Conservation (phyloP, 2,329 filamentous ascomycete species). For the Calonectria montana region DNA sequence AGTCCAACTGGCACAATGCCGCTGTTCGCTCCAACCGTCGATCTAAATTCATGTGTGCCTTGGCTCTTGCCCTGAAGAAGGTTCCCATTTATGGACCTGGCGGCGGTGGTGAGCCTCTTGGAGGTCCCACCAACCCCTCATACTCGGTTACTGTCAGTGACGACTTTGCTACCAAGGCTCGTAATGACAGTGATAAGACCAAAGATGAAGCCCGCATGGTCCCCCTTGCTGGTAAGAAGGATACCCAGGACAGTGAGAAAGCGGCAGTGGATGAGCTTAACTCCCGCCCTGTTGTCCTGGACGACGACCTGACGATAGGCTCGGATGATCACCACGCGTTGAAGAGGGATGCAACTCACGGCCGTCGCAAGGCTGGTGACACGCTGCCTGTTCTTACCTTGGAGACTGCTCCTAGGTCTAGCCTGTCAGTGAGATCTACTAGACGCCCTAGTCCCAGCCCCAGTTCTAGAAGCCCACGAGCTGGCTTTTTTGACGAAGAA, state of each 20-base stretch:
- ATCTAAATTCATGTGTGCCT: slow-evolving; percentile 96
- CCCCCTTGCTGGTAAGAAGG: slow-evolving; percentile 54
- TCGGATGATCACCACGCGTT: slow-evolving; percentile 45
- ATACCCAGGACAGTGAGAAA: slow-evolving; percentile 52
- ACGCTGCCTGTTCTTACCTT: slow-evolving; percentile 51
- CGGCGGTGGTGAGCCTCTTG: slow-evolving; percentile 72
- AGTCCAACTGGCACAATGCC: slow-evolving; percentile 93
- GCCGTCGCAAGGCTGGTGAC: slow-evolving; percentile 62
- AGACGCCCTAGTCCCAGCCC: slow-evolving; percentile 43
- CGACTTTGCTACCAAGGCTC: slow-evolving; percentile 71
- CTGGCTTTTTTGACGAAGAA: slow-evolving; percentile 57
- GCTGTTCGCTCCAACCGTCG: slow-evolving; percentile 81
- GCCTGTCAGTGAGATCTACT: slow-evolving; percentile 35
- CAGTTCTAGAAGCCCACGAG: slow-evolving; percentile 47
- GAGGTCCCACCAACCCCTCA: slow-evolving; percentile 78
- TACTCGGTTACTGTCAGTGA: slow-evolving; percentile 85
- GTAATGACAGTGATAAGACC: slow-evolving; percentile 67
- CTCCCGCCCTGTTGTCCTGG: slow-evolving; percentile 45
- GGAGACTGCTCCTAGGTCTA: slow-evolving; percentile 38
- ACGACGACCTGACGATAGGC: slow-evolving; percentile 40
- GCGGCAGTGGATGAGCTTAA: slow-evolving; percentile 60
- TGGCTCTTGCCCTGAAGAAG: slow-evolving; percentile 86
- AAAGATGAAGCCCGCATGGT: slow-evolving; percentile 76
- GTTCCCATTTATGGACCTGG: slow-evolving; percentile 88
- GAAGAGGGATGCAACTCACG: slow-evolving; percentile 59